Evolutionary conservation across 192 early-diverging fungal species (phyloP), one percentile per base, ranked within the genome.

Genomic region (Coemansia sp.): DNA sequence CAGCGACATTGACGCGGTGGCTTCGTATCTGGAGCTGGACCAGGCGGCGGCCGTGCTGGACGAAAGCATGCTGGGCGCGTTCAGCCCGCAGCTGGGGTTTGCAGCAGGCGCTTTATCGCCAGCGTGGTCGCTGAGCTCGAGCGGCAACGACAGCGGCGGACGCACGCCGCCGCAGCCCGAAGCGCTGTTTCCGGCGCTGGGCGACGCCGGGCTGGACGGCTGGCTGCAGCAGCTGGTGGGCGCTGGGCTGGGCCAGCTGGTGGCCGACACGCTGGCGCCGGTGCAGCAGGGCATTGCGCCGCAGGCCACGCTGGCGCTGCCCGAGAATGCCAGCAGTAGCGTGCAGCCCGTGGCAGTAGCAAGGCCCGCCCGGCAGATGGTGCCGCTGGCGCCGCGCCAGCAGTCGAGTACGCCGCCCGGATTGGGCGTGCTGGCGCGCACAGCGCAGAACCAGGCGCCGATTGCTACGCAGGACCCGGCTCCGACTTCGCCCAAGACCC

Each of bases 161-260:
- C n/a, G 40, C 19, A 10, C 17, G 40, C 17, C 40, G 8, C 40
- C 9, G 8, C 22, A 29, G 34, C 45, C 35, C 11, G 39, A 42
- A 11, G 23, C 23, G 12, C 50, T 67, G 64, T 67, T 60, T 39
- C 64, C 64, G 12, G 11, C 46, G 10, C 41, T 60, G 11, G 11
- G 8, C 28, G 28, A n/a, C n/a, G n/a, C n/a, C n/a, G n/a, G n/a
- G n/a, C n/a, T 75, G 12, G 61, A 68, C 31, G 72, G 65, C 21
- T 75, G 72, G 72, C 56, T 75, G 61, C 65, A 75, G 57, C 72
- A 75, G 61, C 68, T 63, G 32, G 72, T 75, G 9, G 68, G 66
- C 32, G 50, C 61, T 2, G 11, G n/a, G 2, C 50, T 41, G 12
- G 34, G 27, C 2, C 19, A 64, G 3, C 44, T 67, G 44, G 53